phyloP scores from a whole-genome alignment of 2,329 filamentous ascomycete genomes.

The Neopestalotiopsis rosae region DNA sequence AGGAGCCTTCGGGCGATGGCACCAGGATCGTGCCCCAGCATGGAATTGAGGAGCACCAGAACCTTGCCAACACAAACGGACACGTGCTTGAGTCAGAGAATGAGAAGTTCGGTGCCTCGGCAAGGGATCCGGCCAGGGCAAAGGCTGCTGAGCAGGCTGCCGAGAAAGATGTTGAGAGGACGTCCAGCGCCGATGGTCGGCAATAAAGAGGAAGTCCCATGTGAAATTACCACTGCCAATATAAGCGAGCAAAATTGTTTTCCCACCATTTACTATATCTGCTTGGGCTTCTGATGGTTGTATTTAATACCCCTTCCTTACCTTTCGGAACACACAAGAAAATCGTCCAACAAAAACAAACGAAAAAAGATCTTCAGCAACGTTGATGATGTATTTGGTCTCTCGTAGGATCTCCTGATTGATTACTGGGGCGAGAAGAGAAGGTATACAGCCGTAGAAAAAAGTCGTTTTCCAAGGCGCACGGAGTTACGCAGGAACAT shows the following conservation, averaged over 20 bases:
- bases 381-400: neutral
- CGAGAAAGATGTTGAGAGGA: slow-evolving; percentile 2
- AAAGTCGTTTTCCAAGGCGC: neutral
- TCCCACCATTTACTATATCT: neutral
- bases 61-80: slow-evolving; percentile 65
- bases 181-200: neutral
- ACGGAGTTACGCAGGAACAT: neutral
- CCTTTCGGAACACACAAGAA: neutral
- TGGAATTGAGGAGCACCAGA: slow-evolving; percentile 73
- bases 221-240: neutral
- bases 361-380: neutral
- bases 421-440: neutral
- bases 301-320: neutral
- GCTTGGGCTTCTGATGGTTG: neutral
- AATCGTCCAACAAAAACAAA: neutral
- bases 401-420: neutral
- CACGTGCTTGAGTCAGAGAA: slow-evolving; percentile 45
- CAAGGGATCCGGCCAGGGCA: slow-evolving; percentile 32
- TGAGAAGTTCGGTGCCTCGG: slow-evolving; percentile 36
- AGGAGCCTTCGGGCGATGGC: slow-evolving; percentile 64
- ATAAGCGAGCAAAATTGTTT: slow-evolving; percentile 4
- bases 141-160: slow-evolving; percentile 25
- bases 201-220: neutral
- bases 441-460: neutral
- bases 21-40: slow-evolving; percentile 70